Evolutionary conservation across 352 stramenopile genomes (phyloP).

Genomic region (Pythium brassicae): DNA sequence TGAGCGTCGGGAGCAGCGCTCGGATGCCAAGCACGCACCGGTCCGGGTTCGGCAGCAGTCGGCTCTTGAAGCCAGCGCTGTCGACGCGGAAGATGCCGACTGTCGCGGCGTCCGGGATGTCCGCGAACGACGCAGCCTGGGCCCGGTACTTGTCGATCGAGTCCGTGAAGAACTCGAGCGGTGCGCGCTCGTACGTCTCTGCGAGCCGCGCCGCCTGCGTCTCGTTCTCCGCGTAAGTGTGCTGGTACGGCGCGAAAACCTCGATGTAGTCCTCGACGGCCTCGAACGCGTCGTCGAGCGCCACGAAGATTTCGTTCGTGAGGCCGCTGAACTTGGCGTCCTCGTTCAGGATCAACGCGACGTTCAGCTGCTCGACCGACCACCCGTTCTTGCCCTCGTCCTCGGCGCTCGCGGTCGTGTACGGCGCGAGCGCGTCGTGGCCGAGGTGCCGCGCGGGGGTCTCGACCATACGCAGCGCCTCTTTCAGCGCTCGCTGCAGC

Average conservation of each 20-base stretch:
- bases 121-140: conserved; percentile 74
- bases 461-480: conserved; percentile 85
- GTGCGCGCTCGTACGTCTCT: conserved; percentile 62
- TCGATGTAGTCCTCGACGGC: conserved; percentile 85
- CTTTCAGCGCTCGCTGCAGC: conserved; percentile 75
- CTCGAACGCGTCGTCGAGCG: conserved; percentile 77
- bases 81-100: conserved; percentile 94
- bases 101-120: conserved; percentile 78
- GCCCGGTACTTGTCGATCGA: conserved; percentile 79
- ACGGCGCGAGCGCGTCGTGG: conserved; percentile 68
- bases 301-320: conserved; percentile 83
- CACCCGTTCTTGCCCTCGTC: conserved; percentile 81
- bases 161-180: conserved; percentile 76
- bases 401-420: conserved; percentile 76
- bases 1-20: conserved; percentile 84
- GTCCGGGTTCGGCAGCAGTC: conserved; percentile 85
- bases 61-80: conserved; percentile 79
- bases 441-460: conserved; percentile 81
- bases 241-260: conserved; percentile 86
- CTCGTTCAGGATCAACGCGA: conserved; percentile 80
- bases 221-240: conserved; percentile 87
- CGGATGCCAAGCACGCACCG: conserved; percentile 84
- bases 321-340: conserved; percentile 77
- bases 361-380: conserved; percentile 74
- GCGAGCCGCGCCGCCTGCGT: conserved; percentile 55